Evolutionary conservation across 2,329 filamentous ascomycete species (phyloP).

Genomic region (Hymenoscyphus fructigenus): DNA sequence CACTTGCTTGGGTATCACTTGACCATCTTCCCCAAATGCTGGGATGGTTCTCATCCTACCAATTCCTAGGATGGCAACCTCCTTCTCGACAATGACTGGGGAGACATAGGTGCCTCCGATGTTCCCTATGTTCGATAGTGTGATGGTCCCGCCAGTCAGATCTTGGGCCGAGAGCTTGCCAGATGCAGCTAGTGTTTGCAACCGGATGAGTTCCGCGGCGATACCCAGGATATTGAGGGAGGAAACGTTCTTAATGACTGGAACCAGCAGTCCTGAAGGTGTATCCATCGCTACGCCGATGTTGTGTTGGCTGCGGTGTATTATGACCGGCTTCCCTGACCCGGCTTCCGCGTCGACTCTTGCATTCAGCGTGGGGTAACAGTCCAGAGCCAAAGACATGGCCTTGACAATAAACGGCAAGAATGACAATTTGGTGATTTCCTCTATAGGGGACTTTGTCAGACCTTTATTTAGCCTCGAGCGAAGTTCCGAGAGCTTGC

Average conservation of each 20-base stretch:
- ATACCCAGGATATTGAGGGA: conserved; percentile 74
- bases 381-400: conserved; percentile 77
- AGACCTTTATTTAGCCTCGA: conserved; percentile 70
- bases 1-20: conserved; percentile 72
- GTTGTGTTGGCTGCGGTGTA: conserved; percentile 84
- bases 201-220: conserved; percentile 69
- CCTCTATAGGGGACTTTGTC: conserved; percentile 36
- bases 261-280: conserved; percentile 81
- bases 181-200: conserved; percentile 70
- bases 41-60: conserved; percentile 79
- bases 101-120: conserved; percentile 91
- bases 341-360: conserved; percentile 64
- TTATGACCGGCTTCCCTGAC: conserved; percentile 66
- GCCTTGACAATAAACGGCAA: conserved; percentile 96
- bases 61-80: conserved; percentile 89
- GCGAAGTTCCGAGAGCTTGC: conserved; percentile 70
- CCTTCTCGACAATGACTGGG: conserved; percentile 85
- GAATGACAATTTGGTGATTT: conserved; percentile 73
- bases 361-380: conserved; percentile 85
- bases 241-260: conserved; percentile 84
- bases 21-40: conserved; percentile 60
- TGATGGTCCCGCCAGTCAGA: conserved; percentile 85
- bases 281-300: conserved; percentile 97
- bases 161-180: conserved; percentile 75
- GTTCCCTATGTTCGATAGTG: conserved; percentile 93